Base-by-base conservation (phyloP, 2,329 filamentous ascomycete species). In the Lecanosticta acicola region DNA sequence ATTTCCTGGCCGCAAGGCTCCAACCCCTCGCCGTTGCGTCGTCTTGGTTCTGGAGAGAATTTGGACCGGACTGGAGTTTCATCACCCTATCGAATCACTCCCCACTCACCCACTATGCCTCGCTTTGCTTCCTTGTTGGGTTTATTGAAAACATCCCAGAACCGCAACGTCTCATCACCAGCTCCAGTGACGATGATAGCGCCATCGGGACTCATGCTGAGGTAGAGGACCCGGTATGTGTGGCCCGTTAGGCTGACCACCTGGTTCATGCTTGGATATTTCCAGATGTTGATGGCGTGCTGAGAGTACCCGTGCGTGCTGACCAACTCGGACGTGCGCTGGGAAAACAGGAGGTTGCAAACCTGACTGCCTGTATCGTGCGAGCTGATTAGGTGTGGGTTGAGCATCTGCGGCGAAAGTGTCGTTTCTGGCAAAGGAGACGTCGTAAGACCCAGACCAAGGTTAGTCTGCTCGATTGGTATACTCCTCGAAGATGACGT, bases 221-320 rank as follows among this genome's bases (percentile, higher is more conserved):
- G 76, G 66, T 97, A 98, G 2, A 98, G 75, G 10, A 98, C 93
- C 61, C 93, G 85, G 68, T 94, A 97, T 1, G 93, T 98, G 66
- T 98, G 93, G 0, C 93, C 93, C 0, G 93, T 98, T 37, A 98
- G 74, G 56, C 87, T 94, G 33, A 88, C 91, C 7, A 98, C 89
- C 66, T 97, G 93, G 39, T 88, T 88, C 93, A 98, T 97, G 56
- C 85, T 90, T 1, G 93, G 93, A 63, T 98, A 98, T 64, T 98
- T 98, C 93, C 93, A 98, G 45, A 98, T 88, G 32, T 97, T 91
- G 59, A 98, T 96, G 67, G 97, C 93, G 66, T 98, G 96, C 64
- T 98, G 93, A 57, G 85, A 91, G 71, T 96, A 98, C 4, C 93
- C 93, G 63, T 98, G 93, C 1, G 93, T 98, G 41, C 85, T 91